phyloP scores from a whole-genome alignment of 1,284 basidiomycete genomes.

The Xerocomus nothofagi region DNA sequence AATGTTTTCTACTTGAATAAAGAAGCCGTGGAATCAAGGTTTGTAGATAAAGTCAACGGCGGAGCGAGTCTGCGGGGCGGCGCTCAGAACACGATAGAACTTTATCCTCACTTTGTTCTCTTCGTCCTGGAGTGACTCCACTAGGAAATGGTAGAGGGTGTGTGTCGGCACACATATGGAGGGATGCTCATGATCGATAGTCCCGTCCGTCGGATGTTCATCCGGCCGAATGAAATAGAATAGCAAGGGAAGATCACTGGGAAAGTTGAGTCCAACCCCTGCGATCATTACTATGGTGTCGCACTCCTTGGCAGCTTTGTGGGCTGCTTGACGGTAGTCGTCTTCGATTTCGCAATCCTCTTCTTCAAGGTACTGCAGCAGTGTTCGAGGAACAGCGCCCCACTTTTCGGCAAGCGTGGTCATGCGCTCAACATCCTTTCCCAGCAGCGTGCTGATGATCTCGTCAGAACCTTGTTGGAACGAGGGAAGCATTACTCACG shows the following conservation, averaged over 20 bases:
- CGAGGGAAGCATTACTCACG: not conserved
- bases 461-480: not conserved
- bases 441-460: no score
- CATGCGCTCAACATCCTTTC: no score
- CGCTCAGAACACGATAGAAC: not conserved
- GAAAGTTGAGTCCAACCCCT: not conserved
- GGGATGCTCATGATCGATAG: not conserved
- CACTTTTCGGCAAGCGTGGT: no score
- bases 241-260: not conserved
- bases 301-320: not conserved
- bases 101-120: not conserved
- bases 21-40: slow-evolving; percentile 2
- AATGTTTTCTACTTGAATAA: not conserved
- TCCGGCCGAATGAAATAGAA: slow-evolving; percentile 1
- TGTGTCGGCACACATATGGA: not conserved
- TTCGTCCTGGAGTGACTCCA: not conserved
- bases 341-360: accelerated
- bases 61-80: not conserved
- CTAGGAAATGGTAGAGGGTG: not conserved
- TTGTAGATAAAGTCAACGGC: not conserved
- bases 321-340: accelerated
- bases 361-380: accelerated
- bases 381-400: no score
- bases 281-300: accelerated
- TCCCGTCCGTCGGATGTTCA: accelerated